Evolutionary conservation across 805 yeast genomes (phyloP).

Genomic region (Wickerhamomyces tratensis): DNA sequence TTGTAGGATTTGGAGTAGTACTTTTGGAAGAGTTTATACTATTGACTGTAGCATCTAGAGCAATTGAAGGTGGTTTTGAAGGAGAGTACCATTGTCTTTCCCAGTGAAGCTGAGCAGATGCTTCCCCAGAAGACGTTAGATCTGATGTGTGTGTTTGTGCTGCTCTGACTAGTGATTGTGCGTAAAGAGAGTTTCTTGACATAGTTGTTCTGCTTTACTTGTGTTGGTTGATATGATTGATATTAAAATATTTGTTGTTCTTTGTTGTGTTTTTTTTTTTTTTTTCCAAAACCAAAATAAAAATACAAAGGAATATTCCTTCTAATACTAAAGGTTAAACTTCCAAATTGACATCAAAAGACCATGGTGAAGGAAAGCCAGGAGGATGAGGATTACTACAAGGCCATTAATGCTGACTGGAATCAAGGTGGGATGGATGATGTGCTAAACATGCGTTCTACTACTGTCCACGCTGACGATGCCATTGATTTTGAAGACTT

Average conservation of each 20-base stretch:
- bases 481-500: conserved; percentile 93
- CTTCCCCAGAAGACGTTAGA: no score
- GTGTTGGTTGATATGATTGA: neutral
- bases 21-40: neutral
- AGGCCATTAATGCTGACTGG: conserved; percentile 26
- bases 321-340: no score
- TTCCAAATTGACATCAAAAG: no score
- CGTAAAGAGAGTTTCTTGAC: conserved; percentile 17
- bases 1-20: conserved; percentile 14
- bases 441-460: neutral
- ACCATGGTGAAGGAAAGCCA: no score
- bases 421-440: conserved; percentile 19
- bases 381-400: conserved; percentile 29
- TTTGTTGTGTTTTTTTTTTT: no score
- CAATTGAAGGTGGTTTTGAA: conserved; percentile 6
- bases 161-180: conserved; percentile 18
- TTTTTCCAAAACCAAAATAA: no score
- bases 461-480: conserved; percentile 70
- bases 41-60: conserved; percentile 5
- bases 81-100: conserved; percentile 19
- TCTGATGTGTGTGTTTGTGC: conserved; percentile 1
- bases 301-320: no score
- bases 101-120: conserved; percentile 11
- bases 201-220: conserved; percentile 2
- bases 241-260: no score